Evolutionary conservation across 139 green algal species (phyloP).

Genomic region (Coelastrella sp.): DNA sequence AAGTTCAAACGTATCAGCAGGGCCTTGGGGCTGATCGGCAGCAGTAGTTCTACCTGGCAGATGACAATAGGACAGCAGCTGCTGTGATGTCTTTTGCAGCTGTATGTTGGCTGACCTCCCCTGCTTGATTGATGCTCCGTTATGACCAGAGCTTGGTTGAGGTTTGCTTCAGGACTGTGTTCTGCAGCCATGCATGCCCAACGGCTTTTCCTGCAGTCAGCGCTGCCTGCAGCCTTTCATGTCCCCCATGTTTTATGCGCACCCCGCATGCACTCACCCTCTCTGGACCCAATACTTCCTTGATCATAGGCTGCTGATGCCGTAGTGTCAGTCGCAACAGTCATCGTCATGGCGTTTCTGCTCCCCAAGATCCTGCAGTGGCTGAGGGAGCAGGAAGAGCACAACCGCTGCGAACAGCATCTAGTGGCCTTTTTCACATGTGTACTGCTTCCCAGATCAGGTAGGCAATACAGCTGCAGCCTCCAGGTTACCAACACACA

Average conservation of each 20-base stretch:
- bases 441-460: background rate
- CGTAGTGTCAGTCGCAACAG: background rate
- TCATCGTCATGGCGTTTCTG: background rate
- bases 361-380: background rate
- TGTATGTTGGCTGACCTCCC: too few relatives aligned
- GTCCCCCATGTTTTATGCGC: too few relatives aligned
- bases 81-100: too few relatives aligned
- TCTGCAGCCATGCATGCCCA: background rate
- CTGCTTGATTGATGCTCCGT: too few relatives aligned
- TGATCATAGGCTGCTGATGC: background rate
- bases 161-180: background rate
- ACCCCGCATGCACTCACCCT: too few relatives aligned
- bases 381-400: background rate
- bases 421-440: background rate
- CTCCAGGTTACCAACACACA: too few relatives aligned
- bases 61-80: too few relatives aligned
- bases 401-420: constrained; percentile 2
- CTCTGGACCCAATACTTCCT: too few relatives aligned
- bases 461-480: background rate
- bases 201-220: too few relatives aligned
- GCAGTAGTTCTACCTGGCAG: too few relatives aligned
- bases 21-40: background rate
- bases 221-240: too few relatives aligned
- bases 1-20: background rate
- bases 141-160: too few relatives aligned